These are phyloP conservation scores for Cylindrotheca fusiformis DNA, from an alignment of 108 stramenopile species.

Conservation along the genomic window DNA sequence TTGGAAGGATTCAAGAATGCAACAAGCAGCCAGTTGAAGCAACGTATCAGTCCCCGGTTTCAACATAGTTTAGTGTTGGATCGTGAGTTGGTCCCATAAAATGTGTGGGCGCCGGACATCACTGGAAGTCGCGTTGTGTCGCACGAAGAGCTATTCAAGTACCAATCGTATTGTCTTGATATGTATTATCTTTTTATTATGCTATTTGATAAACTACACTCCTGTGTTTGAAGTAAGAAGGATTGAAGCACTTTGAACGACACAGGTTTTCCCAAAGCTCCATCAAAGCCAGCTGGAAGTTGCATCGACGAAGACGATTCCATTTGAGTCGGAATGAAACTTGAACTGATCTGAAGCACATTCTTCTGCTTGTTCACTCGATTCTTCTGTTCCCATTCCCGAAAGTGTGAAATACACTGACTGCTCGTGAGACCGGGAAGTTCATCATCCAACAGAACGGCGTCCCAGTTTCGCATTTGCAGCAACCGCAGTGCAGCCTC, in stretches of 20 bases:
- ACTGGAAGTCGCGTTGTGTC: no score
- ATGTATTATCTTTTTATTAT: no score
- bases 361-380: constrained; percentile 51
- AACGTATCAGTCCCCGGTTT: no score
- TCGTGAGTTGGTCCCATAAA: no score
- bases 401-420: constrained; percentile 40
- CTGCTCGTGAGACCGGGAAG: constrained; percentile 33
- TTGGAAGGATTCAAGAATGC: no score
- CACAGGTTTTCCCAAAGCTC: constrained; percentile 54
- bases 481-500: constrained; percentile 42
- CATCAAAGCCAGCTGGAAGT: constrained; percentile 62
- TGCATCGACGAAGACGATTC: constrained; percentile 24
- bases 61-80: no score
- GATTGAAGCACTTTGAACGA: constrained; percentile 19
- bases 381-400: constrained; percentile 59
- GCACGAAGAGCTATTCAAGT: no score
- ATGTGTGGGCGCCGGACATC: no score
- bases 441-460: constrained; percentile 52
- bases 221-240: constrained; percentile 10
- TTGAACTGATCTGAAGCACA: constrained; percentile 32
- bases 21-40: no score
- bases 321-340: constrained; percentile 24
- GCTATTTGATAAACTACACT: no score
- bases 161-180: no score
- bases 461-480: constrained; percentile 57